Conservation (phyloP, 2,329 filamentous ascomycete species). For the Hymenoscyphus repandus region DNA sequence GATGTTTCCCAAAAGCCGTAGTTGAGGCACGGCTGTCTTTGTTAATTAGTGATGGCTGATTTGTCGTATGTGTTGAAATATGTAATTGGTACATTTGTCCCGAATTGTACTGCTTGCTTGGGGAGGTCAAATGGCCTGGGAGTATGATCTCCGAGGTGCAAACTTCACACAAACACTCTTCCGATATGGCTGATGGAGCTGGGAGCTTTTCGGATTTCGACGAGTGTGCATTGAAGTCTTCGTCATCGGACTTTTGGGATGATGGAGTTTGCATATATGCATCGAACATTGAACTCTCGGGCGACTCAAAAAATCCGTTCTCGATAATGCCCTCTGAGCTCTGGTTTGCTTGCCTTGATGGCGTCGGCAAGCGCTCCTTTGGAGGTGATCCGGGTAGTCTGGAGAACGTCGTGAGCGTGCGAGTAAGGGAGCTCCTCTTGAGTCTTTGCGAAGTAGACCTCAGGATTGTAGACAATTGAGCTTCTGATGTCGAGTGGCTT, state of each 20-base stretch:
- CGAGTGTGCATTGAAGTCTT: slow-evolving; percentile 1
- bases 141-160: slow-evolving; percentile 20
- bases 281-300: slow-evolving; percentile 17
- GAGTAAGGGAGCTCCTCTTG: slow-evolving; percentile 19
- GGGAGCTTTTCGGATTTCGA: slow-evolving; percentile 9
- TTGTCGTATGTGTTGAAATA: slow-evolving; percentile 5
- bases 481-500: slow-evolving; percentile 20
- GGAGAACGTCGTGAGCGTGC: slow-evolving; percentile 19
- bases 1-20: slow-evolving; percentile 2
- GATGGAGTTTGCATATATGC: slow-evolving; percentile 17
- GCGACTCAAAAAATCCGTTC: slow-evolving; percentile 9
- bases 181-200: slow-evolving; percentile 16
- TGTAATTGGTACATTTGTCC: slow-evolving; percentile 12
- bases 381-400: slow-evolving; percentile 21
- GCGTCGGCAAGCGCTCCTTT: slow-evolving; percentile 19
- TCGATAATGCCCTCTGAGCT: slow-evolving; percentile 20
- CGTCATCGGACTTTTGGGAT: slow-evolving; percentile 11
- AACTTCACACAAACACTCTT: slow-evolving; percentile 23
- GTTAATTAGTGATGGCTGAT: slow-evolving; percentile 9
- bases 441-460: slow-evolving; percentile 25
- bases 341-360: slow-evolving; percentile 13
- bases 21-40: slow-evolving; percentile 14
- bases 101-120: slow-evolving; percentile 15
- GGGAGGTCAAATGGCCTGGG: slow-evolving; percentile 21
- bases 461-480: slow-evolving; percentile 23